Base-by-base conservation (phyloP, 2,329 filamentous ascomycete genomes). In the Phaeosphaeriaceae sp. region DNA sequence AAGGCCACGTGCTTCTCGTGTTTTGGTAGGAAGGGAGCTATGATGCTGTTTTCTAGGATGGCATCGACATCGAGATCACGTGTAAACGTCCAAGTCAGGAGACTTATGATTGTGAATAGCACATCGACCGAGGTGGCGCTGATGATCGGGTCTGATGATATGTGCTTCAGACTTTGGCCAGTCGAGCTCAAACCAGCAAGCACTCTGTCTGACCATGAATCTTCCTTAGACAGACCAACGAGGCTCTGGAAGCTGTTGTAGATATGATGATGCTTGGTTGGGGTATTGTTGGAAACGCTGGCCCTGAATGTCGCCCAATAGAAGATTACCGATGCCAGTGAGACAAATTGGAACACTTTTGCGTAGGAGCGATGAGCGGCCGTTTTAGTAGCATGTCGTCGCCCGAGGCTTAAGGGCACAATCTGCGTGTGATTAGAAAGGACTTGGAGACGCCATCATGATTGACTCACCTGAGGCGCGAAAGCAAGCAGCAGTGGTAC, bases 81-180 rank as follows among this genome's bases (percentile, higher is more conserved):
- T 1, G 84, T 79, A 42, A 84, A 84, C n/a, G 84, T 82, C 86
- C 86, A 89, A 1, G 84, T 56, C 1, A 85, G 81, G n/a, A 88
- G 71, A 55, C 82, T 84, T 15, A 85, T 57, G 1, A 79, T 78
- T 21, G 83, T 85, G 36, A 88, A 77, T 15, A 89, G 69, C 1
- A 87, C 86, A 71, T 90, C 88, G 73, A 83, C 83, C 6, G 83
- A 85, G 0, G 84, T 83, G 19, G 81, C 83, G 20, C 83, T 82
- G 27, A 89, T 82, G 21, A 82, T 83, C 0, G 87, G 86, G 67
- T 89, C 85, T 84, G 57, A 79, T 80, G 51, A 85, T 79, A 1
- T 82, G 42, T 27, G 25, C 80, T 82, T 24, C 84, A 77, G 13
- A 85, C 73, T 68, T 78, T 81, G 48, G 1, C 61, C 65, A 3